Evolutionary conservation across 2,329 filamentous ascomycete genomes (phyloP).

Genomic region (Cercospora sesami): DNA sequence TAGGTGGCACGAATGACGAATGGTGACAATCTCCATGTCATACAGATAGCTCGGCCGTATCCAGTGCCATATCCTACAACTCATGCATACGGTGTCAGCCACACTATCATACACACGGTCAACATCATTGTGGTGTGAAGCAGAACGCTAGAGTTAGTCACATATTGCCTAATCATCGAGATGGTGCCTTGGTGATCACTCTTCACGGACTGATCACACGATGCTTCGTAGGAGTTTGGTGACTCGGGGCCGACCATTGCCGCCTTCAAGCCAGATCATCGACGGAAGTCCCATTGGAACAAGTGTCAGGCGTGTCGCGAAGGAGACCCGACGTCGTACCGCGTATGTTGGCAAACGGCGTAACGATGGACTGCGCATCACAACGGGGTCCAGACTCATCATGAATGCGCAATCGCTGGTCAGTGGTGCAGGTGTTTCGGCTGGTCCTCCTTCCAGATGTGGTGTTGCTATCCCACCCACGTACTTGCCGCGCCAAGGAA

Average conservation of each 20-base stretch:
- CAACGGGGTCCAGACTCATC: background rate
- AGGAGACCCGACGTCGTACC: background rate
- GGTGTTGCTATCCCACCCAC: slow-evolving; percentile 7
- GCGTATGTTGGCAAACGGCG: background rate
- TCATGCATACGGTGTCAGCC: background rate
- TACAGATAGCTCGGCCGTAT: too few relatives aligned
- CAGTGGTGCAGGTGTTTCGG: background rate
- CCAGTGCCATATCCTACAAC: too few relatives aligned
- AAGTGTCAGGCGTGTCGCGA: background rate
- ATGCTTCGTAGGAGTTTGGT: background rate
- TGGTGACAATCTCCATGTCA: too few relatives aligned
- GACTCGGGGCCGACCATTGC: background rate
- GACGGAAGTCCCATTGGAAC: background rate
- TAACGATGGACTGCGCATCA: background rate
- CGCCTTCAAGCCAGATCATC: background rate
- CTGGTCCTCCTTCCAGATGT: slow-evolving; percentile 6
- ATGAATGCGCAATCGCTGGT: background rate
- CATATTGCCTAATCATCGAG: background rate
- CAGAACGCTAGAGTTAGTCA: background rate
- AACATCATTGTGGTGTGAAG: background rate
- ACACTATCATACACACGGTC: background rate
- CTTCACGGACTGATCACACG: background rate
- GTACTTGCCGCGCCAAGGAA: background rate
- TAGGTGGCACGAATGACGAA: too few relatives aligned
- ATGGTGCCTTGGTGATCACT: background rate